A percentile compares a stretch with the other conserved stretches of the same genome.
These are phyloP conservation scores for Coemansia sp. DNA, from an alignment of 192 early-diverging fungal species.

Conservation along the genomic window DNA sequence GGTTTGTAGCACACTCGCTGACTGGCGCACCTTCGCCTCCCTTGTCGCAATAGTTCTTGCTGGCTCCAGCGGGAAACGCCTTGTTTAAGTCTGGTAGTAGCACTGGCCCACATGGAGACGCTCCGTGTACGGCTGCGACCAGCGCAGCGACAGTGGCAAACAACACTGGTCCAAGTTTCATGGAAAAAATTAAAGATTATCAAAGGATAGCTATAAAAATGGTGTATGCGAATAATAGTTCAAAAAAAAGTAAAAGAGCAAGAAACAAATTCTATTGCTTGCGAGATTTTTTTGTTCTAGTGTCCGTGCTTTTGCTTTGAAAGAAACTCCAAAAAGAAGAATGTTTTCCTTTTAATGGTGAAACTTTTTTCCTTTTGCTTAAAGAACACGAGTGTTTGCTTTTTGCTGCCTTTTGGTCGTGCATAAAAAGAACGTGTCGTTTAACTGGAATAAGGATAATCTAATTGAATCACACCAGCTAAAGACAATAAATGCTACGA, in stretches of 20 bases:
- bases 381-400: background rate
- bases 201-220: background rate
- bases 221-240: background rate
- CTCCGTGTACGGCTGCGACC: background rate
- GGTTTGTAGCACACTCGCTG: conserved; percentile 29
- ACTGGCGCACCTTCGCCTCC: background rate
- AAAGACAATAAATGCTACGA: background rate
- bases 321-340: background rate
- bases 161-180: background rate
- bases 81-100: conserved; percentile 2
- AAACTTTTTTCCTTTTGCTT: background rate
- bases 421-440: background rate
- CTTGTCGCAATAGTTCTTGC: background rate
- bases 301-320: background rate
- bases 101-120: background rate
- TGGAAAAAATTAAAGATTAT: background rate
- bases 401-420: background rate
- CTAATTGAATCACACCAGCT: background rate
- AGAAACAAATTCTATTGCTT: background rate
- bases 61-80: background rate
- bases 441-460: background rate
- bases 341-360: background rate
- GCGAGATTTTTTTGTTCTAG: background rate
- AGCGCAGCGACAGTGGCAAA: background rate
- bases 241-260: background rate